A percentile compares a stretch with the other conserved stretches of the same genome.
phyloP scores from a whole-genome alignment of 1,284 basidiomycete species.

The Mycosarcoma mackinlayi region DNA sequence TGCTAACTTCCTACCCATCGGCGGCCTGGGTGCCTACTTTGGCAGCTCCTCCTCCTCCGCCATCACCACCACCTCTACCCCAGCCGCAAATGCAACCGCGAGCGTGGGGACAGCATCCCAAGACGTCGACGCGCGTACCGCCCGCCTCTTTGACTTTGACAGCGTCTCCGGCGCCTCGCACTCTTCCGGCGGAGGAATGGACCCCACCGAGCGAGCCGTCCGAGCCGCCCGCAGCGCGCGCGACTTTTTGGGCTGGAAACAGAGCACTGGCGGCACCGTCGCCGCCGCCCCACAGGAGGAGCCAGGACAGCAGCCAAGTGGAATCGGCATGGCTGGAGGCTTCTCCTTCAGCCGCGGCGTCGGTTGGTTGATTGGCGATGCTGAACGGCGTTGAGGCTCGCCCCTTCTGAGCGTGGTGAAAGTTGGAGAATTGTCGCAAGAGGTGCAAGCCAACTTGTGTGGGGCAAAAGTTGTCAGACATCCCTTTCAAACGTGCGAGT shows the following conservation, averaged over 20 bases:
- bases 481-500: too few species aligned
- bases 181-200: slow-evolving; percentile 12
- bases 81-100: background rate
- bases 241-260: slow-evolving; percentile 50
- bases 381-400: slow-evolving; percentile 14
- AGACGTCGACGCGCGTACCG: slow-evolving; percentile 26
- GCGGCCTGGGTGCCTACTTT: slow-evolving; percentile 26
- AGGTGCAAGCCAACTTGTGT: too few species aligned
- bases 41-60: background rate
- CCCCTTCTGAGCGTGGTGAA: too few species aligned
- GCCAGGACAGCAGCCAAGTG: slow-evolving; percentile 1
- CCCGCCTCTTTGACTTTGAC: slow-evolving; percentile 48
- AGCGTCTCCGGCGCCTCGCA: slow-evolving; percentile 7
- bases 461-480: background rate
- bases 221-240: slow-evolving; percentile 47
- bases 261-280: background rate
- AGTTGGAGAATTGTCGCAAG: too few species aligned
- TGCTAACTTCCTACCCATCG: slow-evolving; percentile 32
- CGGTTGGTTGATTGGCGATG: slow-evolving; percentile 49
- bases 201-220: slow-evolving; percentile 38
- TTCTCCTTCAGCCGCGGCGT: slow-evolving; percentile 40
- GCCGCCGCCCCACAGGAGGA: too few species aligned
- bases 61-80: background rate
- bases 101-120: background rate
- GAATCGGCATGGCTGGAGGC: slow-evolving; percentile 19